phyloP scores from a whole-genome alignment of 768 basidiomycete species.

The Suillus luteus region DNA sequence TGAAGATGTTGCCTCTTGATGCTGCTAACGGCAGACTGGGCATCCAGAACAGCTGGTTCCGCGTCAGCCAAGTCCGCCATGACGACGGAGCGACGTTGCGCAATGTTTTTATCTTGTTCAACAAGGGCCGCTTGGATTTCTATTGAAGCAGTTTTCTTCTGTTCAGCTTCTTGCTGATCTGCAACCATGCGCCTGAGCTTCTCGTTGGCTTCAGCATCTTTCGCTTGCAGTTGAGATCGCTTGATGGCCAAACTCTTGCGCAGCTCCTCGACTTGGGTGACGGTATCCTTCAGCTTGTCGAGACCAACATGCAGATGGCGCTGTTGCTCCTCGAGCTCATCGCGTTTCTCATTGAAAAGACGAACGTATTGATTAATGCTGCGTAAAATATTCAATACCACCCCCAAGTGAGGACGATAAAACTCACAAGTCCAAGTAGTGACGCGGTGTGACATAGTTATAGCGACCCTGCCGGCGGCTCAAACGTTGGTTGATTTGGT shows the following conservation, averaged over 20 bases:
- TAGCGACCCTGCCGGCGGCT: conserved; percentile 93
- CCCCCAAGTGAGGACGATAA: conserved; percentile 6
- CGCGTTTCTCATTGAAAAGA: conserved; percentile 93
- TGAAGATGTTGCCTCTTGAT: conserved; percentile 95
- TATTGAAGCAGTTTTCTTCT: conserved; percentile 96
- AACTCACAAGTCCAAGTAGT: conserved; percentile 97
- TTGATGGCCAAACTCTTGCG: conserved; percentile 95
- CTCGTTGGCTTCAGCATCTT: conserved; percentile 94
- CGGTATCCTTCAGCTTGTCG: conserved; percentile 94
- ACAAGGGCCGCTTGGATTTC: conserved; percentile 93
- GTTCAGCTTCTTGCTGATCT: conserved; percentile 98
- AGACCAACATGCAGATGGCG: conserved; percentile 97
- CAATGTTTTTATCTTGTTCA: conserved; percentile 87
- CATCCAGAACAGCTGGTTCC: conserved; percentile 95
- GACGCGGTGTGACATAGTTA: conserved; percentile 95
- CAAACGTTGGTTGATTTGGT: conserved; percentile 85
- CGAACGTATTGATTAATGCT: conserved; percentile 98
- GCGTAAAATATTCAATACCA: conserved; percentile 18
- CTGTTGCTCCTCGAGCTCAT: conserved; percentile 97
- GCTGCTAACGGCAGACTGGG: conserved; percentile 93
- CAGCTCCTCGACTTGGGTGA: conserved; percentile 95
- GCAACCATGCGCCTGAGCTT: conserved; percentile 97
- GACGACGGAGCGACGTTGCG: conserved; percentile 84
- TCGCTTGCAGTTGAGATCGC: conserved; percentile 87
- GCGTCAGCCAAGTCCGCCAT: conserved; percentile 96